Percentiles rank a stretch among this genome's conserved stretches.
These are phyloP conservation scores for Carallia brachiata DNA, from an alignment of 345 rosid genomes.

Conservation along the genomic window DNA sequence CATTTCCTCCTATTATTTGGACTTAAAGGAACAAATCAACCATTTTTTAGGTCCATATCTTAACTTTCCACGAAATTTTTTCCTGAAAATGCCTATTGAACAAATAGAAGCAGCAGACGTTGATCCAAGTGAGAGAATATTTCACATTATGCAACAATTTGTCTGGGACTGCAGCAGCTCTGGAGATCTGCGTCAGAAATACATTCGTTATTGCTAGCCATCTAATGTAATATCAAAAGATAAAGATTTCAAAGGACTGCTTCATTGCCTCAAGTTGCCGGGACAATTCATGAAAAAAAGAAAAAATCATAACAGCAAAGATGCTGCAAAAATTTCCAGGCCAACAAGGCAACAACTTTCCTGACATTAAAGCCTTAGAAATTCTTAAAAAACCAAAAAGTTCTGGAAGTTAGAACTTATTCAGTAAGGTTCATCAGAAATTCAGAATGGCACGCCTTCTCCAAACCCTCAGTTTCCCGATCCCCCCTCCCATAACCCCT, in stretches of 20 bases:
- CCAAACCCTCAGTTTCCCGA: no score
- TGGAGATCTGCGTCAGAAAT: conserved; percentile 21
- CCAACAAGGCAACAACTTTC: not conserved
- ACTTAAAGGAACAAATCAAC: not conserved
- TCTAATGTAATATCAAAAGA: conserved; percentile 2
- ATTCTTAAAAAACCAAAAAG: not conserved
- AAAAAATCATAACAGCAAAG: not conserved
- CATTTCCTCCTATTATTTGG: conserved; percentile 9
- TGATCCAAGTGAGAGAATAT: not conserved
- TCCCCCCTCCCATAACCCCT: no score
- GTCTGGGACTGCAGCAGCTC: conserved; percentile 72
- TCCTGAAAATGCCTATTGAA: conserved; percentile 16
- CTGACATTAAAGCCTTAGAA: not conserved
- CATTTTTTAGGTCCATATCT: conserved; percentile 2
- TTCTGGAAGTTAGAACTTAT: not conserved
- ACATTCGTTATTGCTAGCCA: not conserved
- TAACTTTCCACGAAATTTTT: conserved; percentile 5
- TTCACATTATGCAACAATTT: conserved; percentile 82
- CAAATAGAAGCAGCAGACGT: conserved; percentile 13
- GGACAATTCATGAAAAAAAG: not conserved
- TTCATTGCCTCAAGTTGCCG: not conserved
- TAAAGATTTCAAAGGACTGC: not conserved
- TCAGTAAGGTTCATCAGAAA: not conserved
- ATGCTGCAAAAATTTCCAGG: not conserved
- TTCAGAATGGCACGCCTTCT: no score